phyloP scores from a whole-genome alignment of 345 rosid genomes.

The Gossypium thurberi region DNA sequence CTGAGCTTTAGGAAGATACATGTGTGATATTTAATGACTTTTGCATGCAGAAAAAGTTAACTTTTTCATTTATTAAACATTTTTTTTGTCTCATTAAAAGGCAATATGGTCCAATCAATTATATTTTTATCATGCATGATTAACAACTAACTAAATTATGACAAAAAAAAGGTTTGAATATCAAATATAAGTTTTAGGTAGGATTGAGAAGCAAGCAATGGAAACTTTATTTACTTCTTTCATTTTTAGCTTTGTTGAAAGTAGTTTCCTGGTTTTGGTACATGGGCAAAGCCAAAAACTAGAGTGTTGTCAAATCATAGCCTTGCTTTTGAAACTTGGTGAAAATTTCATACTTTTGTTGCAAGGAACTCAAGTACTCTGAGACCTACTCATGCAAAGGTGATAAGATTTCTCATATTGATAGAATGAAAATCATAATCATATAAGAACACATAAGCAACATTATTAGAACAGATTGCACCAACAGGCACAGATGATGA shows the following conservation, averaged over 20 bases:
- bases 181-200: neutral
- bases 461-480: neutral
- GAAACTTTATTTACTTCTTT: too few relatives aligned
- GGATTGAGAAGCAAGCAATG: constrained; percentile 19
- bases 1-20: neutral
- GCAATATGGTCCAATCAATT: neutral
- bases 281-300: neutral
- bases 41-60: neutral
- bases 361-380: neutral
- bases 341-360: neutral
- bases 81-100: neutral
- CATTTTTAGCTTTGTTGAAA: too few relatives aligned
- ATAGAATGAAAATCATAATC: neutral
- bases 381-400: neutral
- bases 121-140: neutral
- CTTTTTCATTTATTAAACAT: neutral
- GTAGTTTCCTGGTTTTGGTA: neutral
- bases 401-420: neutral
- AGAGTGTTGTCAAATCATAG: neutral
- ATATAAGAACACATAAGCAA: neutral
- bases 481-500: neutral
- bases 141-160: neutral
- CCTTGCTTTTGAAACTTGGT: neutral
- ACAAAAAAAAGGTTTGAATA: neutral
- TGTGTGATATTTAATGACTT: neutral